Conservation (phyloP, 768 basidiomycete species). For the Leccinum barrowsii region DNA sequence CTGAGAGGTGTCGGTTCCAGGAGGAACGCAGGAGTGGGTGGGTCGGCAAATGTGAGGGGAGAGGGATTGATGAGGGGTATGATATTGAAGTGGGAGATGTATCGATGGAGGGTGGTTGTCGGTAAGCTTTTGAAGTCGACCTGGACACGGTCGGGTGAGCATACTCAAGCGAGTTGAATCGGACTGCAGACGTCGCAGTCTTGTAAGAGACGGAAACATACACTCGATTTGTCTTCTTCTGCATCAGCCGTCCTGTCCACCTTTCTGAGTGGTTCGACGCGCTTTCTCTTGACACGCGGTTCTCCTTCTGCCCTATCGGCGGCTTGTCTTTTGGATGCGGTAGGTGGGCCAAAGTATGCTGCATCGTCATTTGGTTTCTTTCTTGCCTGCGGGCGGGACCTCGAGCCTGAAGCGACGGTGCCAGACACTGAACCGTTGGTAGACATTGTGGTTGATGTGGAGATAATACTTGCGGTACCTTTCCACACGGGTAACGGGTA, state of each 20-base stretch:
- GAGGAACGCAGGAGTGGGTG: conserved; percentile 64
- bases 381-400: conserved; percentile 61
- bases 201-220: conserved; percentile 11
- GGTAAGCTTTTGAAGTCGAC: conserved; percentile 75
- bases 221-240: conserved; percentile 31
- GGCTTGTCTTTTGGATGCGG: conserved; percentile 64
- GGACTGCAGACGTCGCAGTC: conserved; percentile 1
- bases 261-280: conserved; percentile 45
- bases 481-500: background rate
- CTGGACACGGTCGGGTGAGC: conserved; percentile 36
- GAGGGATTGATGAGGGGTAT: conserved; percentile 69
- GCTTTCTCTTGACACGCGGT: conserved; percentile 69
- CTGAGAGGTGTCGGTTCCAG: conserved; percentile 44
- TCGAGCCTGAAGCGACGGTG: conserved; percentile 41
- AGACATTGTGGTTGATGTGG: conserved; percentile 19
- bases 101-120: conserved; percentile 61
- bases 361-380: conserved; percentile 67
- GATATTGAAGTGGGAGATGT: conserved; percentile 70
- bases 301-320: conserved; percentile 71
- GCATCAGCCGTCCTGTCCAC: conserved; percentile 38
- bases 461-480: background rate
- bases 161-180: background rate
- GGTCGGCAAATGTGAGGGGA: conserved; percentile 62
- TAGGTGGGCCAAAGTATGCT: conserved; percentile 60
- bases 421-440: conserved; percentile 21